Evolutionary conservation across 1,284 basidiomycete species (phyloP).

Genomic region (Ceratobasidium sp.): DNA sequence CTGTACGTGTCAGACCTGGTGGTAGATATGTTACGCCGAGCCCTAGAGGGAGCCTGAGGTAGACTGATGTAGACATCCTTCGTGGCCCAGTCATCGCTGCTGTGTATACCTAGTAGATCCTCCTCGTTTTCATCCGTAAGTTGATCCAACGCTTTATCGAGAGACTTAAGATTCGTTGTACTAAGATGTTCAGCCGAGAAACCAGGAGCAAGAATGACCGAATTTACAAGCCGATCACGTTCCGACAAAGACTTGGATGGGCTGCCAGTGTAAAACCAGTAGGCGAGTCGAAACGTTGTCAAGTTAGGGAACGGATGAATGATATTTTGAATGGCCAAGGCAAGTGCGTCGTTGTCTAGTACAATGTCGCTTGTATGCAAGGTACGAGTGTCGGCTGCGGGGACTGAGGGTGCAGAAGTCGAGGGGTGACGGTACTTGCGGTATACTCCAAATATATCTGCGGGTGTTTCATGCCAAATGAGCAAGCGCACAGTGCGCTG

Average conservation of each 20-base stretch:
- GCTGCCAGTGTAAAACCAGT: slow-evolving; percentile 22
- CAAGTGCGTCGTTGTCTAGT: neutral
- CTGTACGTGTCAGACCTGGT: slow-evolving; percentile 2
- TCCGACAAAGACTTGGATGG: neutral
- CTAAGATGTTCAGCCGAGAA: neutral
- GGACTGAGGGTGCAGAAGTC: neutral
- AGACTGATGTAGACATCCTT: slow-evolving; percentile 21
- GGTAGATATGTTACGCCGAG: neutral
- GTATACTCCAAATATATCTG: neutral
- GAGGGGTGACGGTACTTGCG: neutral
- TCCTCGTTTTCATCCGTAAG: neutral
- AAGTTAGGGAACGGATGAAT: slow-evolving; percentile 2
- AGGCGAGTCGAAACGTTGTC: neutral
- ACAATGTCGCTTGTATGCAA: neutral
- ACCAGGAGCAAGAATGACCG: slow-evolving; percentile 5
- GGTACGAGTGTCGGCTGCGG: neutral
- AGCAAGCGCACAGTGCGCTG: neutral
- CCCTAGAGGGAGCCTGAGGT: neutral
- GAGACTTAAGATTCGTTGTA: neutral
- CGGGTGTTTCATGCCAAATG: neutral
- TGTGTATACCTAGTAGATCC: neutral
- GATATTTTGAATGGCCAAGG: slow-evolving; percentile 1
- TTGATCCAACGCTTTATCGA: slow-evolving; percentile 4
- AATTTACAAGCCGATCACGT: slow-evolving; percentile 1
- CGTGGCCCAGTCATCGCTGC: neutral